Conservation (phyloP, 225 moss, liverwort and hornwort species). For the Antitrichia curtipendula region DNA sequence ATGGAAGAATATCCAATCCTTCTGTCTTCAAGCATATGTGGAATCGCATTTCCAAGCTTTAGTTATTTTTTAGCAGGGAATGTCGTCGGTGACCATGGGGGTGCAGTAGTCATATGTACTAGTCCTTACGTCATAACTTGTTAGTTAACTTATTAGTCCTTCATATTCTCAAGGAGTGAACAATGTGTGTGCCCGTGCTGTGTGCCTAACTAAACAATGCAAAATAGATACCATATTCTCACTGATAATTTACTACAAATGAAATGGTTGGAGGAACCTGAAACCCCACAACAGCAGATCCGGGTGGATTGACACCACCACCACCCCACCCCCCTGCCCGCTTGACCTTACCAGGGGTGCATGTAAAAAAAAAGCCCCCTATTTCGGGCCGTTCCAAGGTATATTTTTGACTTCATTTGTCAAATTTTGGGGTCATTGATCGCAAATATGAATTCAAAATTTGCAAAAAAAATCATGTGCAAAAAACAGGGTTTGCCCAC, state of each 20-base stretch:
- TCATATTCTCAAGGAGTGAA: background rate
- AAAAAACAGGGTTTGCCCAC: too few relatives aligned
- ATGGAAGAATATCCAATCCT: background rate
- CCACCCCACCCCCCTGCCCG: too few relatives aligned
- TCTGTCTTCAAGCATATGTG: background rate
- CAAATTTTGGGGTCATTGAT: too few relatives aligned
- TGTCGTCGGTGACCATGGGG: background rate
- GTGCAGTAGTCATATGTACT: too few relatives aligned
- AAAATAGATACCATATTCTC: background rate
- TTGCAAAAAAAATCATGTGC: too few relatives aligned
- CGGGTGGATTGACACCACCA: too few relatives aligned
- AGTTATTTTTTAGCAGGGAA: background rate
- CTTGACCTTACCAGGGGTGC: too few relatives aligned
- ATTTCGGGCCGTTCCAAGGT: too few relatives aligned
- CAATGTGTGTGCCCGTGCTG: background rate
- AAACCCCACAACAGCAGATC: background rate
- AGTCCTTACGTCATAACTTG: background rate
- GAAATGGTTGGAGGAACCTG: background rate
- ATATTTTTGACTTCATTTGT: too few relatives aligned
- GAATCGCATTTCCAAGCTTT: background rate
- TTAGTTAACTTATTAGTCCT: background rate
- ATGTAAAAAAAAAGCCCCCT: too few relatives aligned
- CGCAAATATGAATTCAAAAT: too few relatives aligned
- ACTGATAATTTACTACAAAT: background rate
- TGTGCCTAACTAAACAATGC: background rate